phyloP scores from a whole-genome alignment of 2,329 filamentous ascomycete genomes.

The Fusarium sp. region DNA sequence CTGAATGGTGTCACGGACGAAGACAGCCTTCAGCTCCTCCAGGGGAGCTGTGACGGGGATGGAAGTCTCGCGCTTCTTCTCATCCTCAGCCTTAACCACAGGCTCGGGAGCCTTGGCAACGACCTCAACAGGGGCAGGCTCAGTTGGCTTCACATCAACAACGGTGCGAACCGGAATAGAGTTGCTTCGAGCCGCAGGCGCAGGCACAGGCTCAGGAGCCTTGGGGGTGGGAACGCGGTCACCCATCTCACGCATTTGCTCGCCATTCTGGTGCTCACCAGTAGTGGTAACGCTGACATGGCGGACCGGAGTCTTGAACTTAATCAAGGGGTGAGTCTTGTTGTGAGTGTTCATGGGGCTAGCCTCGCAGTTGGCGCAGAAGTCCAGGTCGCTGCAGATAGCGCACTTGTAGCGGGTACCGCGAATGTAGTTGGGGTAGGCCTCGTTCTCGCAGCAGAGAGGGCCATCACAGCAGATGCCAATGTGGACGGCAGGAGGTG shows the following conservation, averaged over 20 bases:
- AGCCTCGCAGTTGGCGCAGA: slow-evolving; percentile 94
- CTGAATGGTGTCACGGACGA: slow-evolving; percentile 80
- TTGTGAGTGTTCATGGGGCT: slow-evolving; percentile 88
- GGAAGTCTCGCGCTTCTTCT: slow-evolving; percentile 24
- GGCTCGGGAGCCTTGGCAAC: slow-evolving; percentile 15
- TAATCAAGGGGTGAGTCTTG: slow-evolving; percentile 95
- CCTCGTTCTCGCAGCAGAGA: slow-evolving; percentile 74
- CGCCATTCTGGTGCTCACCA: slow-evolving; percentile 78
- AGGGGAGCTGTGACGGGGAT: slow-evolving; percentile 28
- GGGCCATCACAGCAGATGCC: slow-evolving; percentile 97
- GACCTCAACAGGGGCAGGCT: slow-evolving; percentile 45
- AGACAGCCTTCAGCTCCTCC: slow-evolving; percentile 66
- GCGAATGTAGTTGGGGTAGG: slow-evolving; percentile 77
- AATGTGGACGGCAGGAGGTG: slow-evolving; percentile 68
- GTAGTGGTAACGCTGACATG: slow-evolving; percentile 88
- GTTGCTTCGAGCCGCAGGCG: slow-evolving; percentile 60
- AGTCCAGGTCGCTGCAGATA: slow-evolving; percentile 93
- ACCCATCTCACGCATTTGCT: slow-evolving; percentile 76
- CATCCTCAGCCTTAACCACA: slow-evolving; percentile 34
- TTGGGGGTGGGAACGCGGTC: slow-evolving; percentile 65
- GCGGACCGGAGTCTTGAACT: slow-evolving; percentile 93
- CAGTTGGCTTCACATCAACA: slow-evolving; percentile 75
- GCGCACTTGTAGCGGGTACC: slow-evolving; percentile 97
- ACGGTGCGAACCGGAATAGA: slow-evolving; percentile 74
- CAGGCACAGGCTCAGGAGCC: slow-evolving; percentile 58